Evolutionary conservation across 257 asterid species (phyloP).

Genomic region (Fraxinus quadrangulata): DNA sequence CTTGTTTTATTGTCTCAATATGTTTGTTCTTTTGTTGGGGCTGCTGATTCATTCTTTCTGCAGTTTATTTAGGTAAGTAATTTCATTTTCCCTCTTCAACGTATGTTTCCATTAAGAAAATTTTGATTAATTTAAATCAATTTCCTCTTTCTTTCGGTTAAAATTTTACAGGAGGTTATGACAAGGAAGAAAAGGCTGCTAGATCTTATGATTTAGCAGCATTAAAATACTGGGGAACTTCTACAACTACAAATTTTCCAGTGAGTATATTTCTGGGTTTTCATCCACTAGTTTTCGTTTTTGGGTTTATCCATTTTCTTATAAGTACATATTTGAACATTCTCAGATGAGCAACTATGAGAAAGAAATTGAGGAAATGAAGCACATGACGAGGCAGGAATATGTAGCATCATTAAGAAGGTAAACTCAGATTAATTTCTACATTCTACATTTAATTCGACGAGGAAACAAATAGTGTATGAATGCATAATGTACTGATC

Average conservation of each 20-base stretch:
- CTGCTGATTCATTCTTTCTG: conserved; percentile 34
- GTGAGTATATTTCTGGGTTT: conserved; percentile 35
- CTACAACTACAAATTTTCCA: conserved; percentile 88
- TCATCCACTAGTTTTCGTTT: neutral
- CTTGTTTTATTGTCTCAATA: conserved; percentile 34
- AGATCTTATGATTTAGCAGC: conserved; percentile 91
- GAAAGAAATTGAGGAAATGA: conserved; percentile 89
- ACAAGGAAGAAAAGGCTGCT: conserved; percentile 96
- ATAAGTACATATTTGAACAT: neutral
- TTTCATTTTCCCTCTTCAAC: conserved; percentile 5
- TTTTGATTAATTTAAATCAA: neutral
- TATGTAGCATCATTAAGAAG: conserved; percentile 84
- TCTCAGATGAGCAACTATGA: conserved; percentile 73
- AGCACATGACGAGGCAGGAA: conserved; percentile 86
- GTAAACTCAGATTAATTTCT: conserved; percentile 28
- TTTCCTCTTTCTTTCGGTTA: no score
- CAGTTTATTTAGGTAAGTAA: conserved; percentile 86
- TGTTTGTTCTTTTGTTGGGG: conserved; percentile 18
- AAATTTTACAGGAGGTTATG: conserved; percentile 70
- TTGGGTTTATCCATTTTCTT: neutral
- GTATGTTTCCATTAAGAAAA: conserved; percentile 10
- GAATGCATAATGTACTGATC: conserved; percentile 12
- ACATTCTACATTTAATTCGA: neutral
- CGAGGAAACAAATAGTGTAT: neutral
- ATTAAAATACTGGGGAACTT: conserved; percentile 82